phyloP scores from a whole-genome alignment of 495 filamentous ascomycete genomes.

The Lophium mytilinum region DNA sequence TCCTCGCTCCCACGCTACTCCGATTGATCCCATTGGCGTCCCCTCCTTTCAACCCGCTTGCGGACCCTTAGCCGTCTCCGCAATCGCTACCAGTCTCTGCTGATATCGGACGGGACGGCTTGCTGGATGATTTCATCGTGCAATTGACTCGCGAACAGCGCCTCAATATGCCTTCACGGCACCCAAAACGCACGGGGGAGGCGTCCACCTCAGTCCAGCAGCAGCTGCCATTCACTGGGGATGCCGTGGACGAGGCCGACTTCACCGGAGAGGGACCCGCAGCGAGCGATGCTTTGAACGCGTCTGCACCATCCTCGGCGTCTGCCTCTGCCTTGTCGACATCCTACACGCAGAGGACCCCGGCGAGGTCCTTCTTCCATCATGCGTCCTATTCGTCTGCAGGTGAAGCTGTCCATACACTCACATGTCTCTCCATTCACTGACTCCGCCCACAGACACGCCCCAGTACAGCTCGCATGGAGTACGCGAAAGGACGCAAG shows the following conservation, averaged over 20 bases:
- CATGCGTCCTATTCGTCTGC: slow-evolving; percentile 56
- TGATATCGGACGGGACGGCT: too few species aligned
- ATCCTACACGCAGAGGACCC: slow-evolving; percentile 52
- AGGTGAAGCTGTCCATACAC: slow-evolving; percentile 38
- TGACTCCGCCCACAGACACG: slow-evolving; percentile 48
- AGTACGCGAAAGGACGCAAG: slow-evolving; percentile 84
- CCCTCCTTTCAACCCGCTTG: too few species aligned
- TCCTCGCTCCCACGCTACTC: too few species aligned
- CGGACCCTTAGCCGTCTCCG: too few species aligned
- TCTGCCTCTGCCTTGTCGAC: slow-evolving; percentile 30
- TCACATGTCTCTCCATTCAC: slow-evolving; percentile 4
- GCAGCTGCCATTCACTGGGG: slow-evolving; percentile 24
- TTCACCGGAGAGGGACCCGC: slow-evolving; percentile 1
- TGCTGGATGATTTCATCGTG: too few species aligned
- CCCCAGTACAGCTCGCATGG: slow-evolving; percentile 63
- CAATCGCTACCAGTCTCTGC: too few species aligned
- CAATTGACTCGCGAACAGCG: not conserved
- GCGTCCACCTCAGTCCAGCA: slow-evolving; percentile 9
- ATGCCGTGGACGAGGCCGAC: slow-evolving; percentile 18
- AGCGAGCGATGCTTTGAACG: not conserved
- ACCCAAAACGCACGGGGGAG: not conserved
- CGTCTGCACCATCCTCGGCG: slow-evolving; percentile 11
- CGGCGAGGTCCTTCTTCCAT: slow-evolving; percentile 71
- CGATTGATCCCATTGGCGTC: too few species aligned
- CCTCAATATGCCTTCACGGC: slow-evolving; percentile 12